Conservation (phyloP, 2,329 filamentous ascomycete species). For the Claviceps arundinis region DNA sequence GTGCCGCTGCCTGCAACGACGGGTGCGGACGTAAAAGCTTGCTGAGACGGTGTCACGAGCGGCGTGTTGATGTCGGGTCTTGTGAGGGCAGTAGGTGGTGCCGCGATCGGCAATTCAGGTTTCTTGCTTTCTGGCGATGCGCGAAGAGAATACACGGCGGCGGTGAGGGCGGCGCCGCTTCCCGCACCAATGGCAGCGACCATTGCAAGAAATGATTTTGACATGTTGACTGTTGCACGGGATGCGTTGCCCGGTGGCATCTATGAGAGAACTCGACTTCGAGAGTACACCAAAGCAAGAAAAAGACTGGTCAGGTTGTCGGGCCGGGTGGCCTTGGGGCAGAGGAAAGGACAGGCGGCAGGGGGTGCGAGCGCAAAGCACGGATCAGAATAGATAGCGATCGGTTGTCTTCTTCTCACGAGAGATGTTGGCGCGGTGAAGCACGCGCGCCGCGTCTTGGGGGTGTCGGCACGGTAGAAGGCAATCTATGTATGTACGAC, state of each 20-base stretch:
- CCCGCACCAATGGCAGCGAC: slow-evolving; percentile 66
- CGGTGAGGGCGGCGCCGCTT: slow-evolving; percentile 61
- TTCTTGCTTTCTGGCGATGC: slow-evolving; percentile 14
- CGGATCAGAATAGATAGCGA: neutral
- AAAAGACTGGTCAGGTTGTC: neutral
- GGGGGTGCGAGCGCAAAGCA: neutral
- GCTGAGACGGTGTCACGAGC: slow-evolving; percentile 42
- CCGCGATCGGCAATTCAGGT: slow-evolving; percentile 8
- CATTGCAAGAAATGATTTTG: slow-evolving; percentile 62
- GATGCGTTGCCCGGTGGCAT: slow-evolving; percentile 5
- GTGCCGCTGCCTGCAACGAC: slow-evolving; percentile 35
- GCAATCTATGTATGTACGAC: too few relatives aligned
- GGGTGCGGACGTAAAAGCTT: slow-evolving; percentile 29
- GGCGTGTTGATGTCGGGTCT: slow-evolving; percentile 11
- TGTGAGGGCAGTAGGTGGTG: slow-evolving; percentile 11
- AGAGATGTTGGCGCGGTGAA: neutral
- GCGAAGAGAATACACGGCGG: slow-evolving; percentile 50
- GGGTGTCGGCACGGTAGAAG: neutral
- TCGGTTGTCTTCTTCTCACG: slow-evolving; percentile 3
- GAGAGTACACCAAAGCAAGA: neutral
- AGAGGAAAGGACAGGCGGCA: too few relatives aligned
- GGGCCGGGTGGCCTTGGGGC: neutral
- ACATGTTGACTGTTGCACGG: slow-evolving; percentile 41
- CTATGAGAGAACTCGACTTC: slow-evolving; percentile 5
- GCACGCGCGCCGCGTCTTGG: slow-evolving; percentile 1